Conservation (phyloP, 1,284 basidiomycete genomes). For the Austroboletus novae-zelandiae region DNA sequence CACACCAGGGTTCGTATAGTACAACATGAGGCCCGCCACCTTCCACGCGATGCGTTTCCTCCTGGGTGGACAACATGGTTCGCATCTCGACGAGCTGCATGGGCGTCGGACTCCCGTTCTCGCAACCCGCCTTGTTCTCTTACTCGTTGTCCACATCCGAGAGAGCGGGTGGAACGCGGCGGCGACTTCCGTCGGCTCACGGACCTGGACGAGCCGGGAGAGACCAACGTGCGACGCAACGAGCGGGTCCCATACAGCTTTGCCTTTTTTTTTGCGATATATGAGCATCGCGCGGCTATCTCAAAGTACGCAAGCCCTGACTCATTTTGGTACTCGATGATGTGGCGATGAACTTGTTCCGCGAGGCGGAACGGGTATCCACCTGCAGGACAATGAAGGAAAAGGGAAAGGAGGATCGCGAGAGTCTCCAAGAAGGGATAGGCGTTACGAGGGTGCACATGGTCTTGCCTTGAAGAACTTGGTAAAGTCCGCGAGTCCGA, state of each 20-base stretch:
- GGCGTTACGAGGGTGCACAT: neutral
- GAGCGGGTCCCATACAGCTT: neutral
- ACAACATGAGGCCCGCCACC: neutral
- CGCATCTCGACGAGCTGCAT: neutral
- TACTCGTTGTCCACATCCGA: neutral
- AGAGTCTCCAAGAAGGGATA: too few species aligned
- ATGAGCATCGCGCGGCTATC: neutral
- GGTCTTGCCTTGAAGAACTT: neutral
- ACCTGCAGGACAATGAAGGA: neutral
- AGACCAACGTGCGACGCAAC: neutral
- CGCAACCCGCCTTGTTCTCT: neutral
- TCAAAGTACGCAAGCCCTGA: neutral
- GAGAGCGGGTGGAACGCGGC: neutral
- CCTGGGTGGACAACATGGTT: neutral
- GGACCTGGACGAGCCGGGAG: neutral
- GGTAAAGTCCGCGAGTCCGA: neutral
- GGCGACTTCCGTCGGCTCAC: neutral
- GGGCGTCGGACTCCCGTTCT: neutral
- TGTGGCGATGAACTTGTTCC: neutral
- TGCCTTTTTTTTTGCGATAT: neutral
- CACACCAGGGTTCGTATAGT: neutral
- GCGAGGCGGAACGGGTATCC: neutral
- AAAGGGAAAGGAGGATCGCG: too few species aligned
- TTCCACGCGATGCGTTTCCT: neutral
- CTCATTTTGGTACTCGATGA: neutral